Base-by-base conservation (phyloP, 495 filamentous ascomycete species). In the Penicillium roqueforti region DNA sequence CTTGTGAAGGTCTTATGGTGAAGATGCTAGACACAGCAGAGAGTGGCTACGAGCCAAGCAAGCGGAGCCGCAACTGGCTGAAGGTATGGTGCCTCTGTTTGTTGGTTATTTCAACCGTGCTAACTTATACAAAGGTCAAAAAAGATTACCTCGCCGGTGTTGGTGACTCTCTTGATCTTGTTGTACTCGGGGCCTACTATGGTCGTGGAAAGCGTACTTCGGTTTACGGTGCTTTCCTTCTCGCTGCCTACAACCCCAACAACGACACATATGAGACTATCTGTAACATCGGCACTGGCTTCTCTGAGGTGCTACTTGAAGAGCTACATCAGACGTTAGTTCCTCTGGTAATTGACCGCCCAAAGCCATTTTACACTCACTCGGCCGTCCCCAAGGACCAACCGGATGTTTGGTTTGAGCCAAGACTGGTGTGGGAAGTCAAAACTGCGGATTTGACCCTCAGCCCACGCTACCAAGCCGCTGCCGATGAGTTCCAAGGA, bases 401-500 rank as follows among this genome's bases (percentile, higher is more conserved):
- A 68, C 93, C 93, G 1, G 95, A 98, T 67, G 92, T 98, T 29
- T 98, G 93, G 93, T 95, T 98, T 67, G 93, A 97, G 71, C 89
- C 92, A 4, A 83, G 83, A 25, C 82, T 88, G 40, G 95, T 98
- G 2, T 98, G 93, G 93, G 93, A 98, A 70, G 91, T 97, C 55
- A 97, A 92, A 72, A 91, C 92, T 11, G 93, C 93, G 3, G 93
- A 97, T 79, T 69, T 98, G 61, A 97, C 91, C 4, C 80, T 98
- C 5, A 91, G 87, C 56, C 93, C 93, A 36, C 78, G 91, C 26
- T 98, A 98, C 68, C 89, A 92, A 65, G 95, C 95, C 6, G 80
- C 78, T 9, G 73, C 70, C 9, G 87, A 92, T 63, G 82, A 85
- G 6, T 79, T 76, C 51, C 67, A 64, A 6, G 73, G 72, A 11